phyloP scores from a whole-genome alignment of 805 yeast genomes.

The Teunomyces aglyptinius region DNA sequence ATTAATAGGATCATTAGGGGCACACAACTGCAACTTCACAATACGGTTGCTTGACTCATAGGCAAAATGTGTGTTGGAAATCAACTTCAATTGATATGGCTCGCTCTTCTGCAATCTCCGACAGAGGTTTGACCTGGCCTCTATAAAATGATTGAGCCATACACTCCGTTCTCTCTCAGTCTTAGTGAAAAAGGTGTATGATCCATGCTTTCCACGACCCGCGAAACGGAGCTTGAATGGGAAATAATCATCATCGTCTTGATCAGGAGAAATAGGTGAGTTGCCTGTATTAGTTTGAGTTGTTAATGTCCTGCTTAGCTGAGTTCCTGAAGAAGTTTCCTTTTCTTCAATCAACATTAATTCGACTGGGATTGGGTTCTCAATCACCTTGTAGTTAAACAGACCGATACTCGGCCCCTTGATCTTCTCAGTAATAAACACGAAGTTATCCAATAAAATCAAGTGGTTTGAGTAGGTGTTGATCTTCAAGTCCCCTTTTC shows the following conservation, averaged over 20 bases:
- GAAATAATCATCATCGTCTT: conserved; percentile 31
- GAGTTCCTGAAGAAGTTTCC: conserved; percentile 15
- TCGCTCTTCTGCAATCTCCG: conserved; percentile 37
- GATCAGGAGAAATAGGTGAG: conserved; percentile 9
- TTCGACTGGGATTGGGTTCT: conserved; percentile 61
- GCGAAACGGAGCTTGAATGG: conserved; percentile 57
- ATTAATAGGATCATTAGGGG: conserved; percentile 52
- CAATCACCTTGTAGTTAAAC: conserved; percentile 33
- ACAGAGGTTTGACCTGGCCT: conserved; percentile 42
- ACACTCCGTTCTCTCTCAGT: conserved; percentile 49
- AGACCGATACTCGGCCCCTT: conserved; percentile 33
- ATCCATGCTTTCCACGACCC: conserved; percentile 50
- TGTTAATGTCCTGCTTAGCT: conserved; percentile 17
- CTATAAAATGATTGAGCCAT: conserved; percentile 56
- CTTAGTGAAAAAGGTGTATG: conserved; percentile 51
- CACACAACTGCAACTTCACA: conserved; percentile 50
- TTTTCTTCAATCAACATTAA: conserved; percentile 53
- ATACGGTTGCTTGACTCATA: conserved; percentile 56
- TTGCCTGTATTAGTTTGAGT: conserved; percentile 10
- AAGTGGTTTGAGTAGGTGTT: conserved; percentile 52
- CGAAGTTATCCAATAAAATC: conserved; percentile 67
- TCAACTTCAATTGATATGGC: conserved; percentile 51
- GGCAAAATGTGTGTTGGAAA: conserved; percentile 62
- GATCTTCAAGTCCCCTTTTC: conserved; percentile 64
- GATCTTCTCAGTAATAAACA: conserved; percentile 60